Evolutionary conservation across 1,139 yeast genomes (phyloP), one percentile per base, ranked within the genome.

Genomic region (Groenewaldozyma sp.): DNA sequence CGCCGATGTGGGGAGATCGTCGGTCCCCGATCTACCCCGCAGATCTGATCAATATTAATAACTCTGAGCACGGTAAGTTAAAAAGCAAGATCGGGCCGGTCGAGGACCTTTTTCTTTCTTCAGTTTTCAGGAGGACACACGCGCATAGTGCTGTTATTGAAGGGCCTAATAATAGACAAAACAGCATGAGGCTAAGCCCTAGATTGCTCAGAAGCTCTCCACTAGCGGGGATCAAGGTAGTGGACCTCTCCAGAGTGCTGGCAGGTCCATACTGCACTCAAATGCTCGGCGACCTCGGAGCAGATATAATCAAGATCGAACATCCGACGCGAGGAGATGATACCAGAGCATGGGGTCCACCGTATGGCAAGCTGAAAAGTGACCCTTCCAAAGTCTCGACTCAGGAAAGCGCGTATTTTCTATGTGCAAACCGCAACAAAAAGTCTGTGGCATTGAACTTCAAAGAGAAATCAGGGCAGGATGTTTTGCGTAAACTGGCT

Each of bases 321-420:
- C 69, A 65, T 40, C 70, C 69, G 2, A 47, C 46, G n/a, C 54
- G 67, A 11, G 70, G 70, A 7, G 70, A 65, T 47, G 70, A 66
- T 39, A 65, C 70, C 4, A 52, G 70, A 31, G 63, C 65, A 5
- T 65, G 70, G 70, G 70, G 70, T 9, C 69, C 69, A 1, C 69
- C 69, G 1, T 65, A 63, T 40, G 65, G 66, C 9, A 22, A 7
- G 11, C 41, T 41, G 41, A 5, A 24, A 29, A 7, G 7, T 11
- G 11, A 6, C 41, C 42, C 7, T 47, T 36, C 36, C 37, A 21
- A 35, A 37, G 44, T 9, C 40, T 43, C 3, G 10, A 44, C 47
- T 1, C 60, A 62, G 20, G 69, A 66, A 43, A 54, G 64, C 34
- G 70, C 70, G 2, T 65, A 65, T 47, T 65, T 58, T 39, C 50